A percentile compares a stretch with the other conserved stretches of the same genome.
phyloP scores from a whole-genome alignment of 164 flowering plant genomes.

The Euptelea pleiosperma region DNA sequence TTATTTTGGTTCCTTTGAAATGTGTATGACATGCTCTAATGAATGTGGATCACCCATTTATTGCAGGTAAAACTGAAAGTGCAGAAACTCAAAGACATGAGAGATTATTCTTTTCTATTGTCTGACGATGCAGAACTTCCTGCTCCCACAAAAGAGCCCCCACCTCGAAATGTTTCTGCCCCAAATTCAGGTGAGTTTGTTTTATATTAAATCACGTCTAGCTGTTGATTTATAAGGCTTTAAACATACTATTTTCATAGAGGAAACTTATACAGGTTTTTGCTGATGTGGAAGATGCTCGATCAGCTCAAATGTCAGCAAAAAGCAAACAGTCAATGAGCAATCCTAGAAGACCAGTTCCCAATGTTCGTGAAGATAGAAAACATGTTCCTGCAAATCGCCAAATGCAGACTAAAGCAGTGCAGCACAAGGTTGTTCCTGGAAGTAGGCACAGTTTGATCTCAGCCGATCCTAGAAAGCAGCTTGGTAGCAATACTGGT shows the following conservation, averaged over 20 bases:
- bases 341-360: constrained; percentile 27
- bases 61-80: constrained; percentile 53
- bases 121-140: constrained; percentile 80
- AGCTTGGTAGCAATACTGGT: constrained; percentile 38
- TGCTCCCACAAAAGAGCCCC: constrained; percentile 42
- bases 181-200: constrained; percentile 54
- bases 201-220: constrained; percentile 7
- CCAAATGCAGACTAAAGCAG: constrained; percentile 27
- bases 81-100: constrained; percentile 57
- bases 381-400: constrained; percentile 27
- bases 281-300: constrained; percentile 71
- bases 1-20: no score
- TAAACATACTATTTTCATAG: constrained; percentile 38
- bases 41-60: neutral
- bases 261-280: constrained; percentile 61
- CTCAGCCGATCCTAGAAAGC: constrained; percentile 35
- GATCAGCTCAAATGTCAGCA: constrained; percentile 39
- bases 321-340: constrained; percentile 36
- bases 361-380: constrained; percentile 32
- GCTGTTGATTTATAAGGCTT: constrained; percentile 13
- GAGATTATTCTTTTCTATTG: constrained; percentile 88
- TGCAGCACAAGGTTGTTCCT: constrained; percentile 26
- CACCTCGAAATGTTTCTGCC: constrained; percentile 31
- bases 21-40: no score
- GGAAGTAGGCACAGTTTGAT: constrained; percentile 30